Evolutionary conservation across 2,329 filamentous ascomycete genomes (phyloP).

Genomic region (Pestalotiopsis sp.): DNA sequence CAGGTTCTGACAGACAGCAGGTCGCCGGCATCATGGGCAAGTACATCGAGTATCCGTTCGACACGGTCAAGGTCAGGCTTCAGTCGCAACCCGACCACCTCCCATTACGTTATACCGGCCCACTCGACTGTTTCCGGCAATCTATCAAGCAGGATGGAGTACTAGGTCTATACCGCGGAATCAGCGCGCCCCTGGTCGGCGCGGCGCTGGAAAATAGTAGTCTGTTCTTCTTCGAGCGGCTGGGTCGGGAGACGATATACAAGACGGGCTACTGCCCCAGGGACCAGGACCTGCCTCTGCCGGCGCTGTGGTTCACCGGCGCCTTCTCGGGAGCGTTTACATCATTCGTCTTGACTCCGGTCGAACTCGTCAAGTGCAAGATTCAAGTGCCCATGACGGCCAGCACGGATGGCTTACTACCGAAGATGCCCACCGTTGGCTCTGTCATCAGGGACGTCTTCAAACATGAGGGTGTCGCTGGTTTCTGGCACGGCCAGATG

Average conservation of each 20-base stretch:
- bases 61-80: conserved; percentile 95
- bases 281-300: conserved; percentile 70
- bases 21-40: conserved; percentile 87
- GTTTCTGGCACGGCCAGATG: conserved; percentile 95
- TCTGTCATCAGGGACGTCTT: conserved; percentile 79
- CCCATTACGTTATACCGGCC: conserved; percentile 81
- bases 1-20: conserved; percentile 42
- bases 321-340: conserved; percentile 88
- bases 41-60: conserved; percentile 97
- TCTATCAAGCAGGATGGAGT: conserved; percentile 81
- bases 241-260: conserved; percentile 70
- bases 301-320: conserved; percentile 76
- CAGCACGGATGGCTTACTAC: conserved; percentile 39
- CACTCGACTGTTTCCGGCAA: conserved; percentile 91
- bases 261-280: conserved; percentile 49
- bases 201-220: conserved; percentile 92
- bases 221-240: conserved; percentile 87
- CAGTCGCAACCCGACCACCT: conserved; percentile 91
- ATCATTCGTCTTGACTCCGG: conserved; percentile 87
- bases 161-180: conserved; percentile 83
- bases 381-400: conserved; percentile 75
- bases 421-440: conserved; percentile 62
- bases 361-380: conserved; percentile 97
- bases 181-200: conserved; percentile 86
- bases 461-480: conserved; percentile 76